A percentile compares a stretch with the other conserved stretches of the same genome.
These are phyloP conservation scores for Exobasidium cylindrosporum DNA, from an alignment of 1,284 basidiomycete genomes.

Conservation along the genomic window DNA sequence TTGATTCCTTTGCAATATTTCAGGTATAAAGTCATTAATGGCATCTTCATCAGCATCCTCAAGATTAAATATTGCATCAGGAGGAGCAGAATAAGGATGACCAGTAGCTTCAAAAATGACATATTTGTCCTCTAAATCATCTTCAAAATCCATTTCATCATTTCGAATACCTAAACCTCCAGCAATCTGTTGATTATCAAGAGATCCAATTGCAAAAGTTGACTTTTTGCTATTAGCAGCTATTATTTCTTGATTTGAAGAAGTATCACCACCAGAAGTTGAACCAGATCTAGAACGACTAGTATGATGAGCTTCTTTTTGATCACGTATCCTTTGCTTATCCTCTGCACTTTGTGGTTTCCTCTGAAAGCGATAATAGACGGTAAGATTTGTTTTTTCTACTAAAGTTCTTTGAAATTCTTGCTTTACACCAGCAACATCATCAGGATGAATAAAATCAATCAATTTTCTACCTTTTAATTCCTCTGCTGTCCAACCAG, in stretches of 20 bases:
- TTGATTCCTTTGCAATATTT: not conserved
- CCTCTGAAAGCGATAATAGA: conserved; percentile 46
- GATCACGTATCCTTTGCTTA: conserved; percentile 19
- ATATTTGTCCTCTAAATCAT: conserved; percentile 22
- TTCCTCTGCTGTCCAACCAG: conserved; percentile 46
- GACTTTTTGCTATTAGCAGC: not conserved
- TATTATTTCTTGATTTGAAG: not conserved
- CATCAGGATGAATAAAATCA: conserved; percentile 40
- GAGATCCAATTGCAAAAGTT: not conserved
- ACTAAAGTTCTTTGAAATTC: conserved; percentile 29
- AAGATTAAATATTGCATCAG: conserved; percentile 4
- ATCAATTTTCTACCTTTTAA: conserved; percentile 36
- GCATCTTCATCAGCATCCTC: conserved; percentile 7
- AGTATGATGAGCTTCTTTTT: conserved; percentile 22
- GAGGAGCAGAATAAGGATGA: conserved; percentile 27
- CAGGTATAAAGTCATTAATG: not conserved
- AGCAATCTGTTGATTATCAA: not conserved
- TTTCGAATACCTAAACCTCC: conserved; percentile 5
- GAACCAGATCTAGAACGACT: conserved; percentile 4
- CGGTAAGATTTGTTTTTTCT: conserved; percentile 18
- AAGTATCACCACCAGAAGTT: conserved; percentile 17
- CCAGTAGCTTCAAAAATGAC: conserved; percentile 47
- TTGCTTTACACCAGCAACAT: conserved; percentile 34
- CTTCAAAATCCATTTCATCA: conserved; percentile 18
- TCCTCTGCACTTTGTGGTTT: conserved; percentile 29